Base-by-base conservation (phyloP, 164 flowering plant genomes). In the Umbilicus rupestris region DNA sequence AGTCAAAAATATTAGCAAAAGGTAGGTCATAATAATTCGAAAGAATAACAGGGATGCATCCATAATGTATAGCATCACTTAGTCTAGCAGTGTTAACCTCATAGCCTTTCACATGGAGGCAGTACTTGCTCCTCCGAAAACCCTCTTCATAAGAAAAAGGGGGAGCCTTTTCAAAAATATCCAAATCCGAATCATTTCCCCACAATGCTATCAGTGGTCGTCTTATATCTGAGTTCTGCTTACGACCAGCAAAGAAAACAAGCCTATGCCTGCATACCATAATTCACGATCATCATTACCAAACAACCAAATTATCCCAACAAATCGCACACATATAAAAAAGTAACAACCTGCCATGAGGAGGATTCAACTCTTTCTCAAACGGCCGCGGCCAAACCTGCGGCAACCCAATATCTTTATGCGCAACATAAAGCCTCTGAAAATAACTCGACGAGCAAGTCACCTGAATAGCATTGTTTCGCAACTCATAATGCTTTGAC, bases 81-180 rank as follows among this genome's bases (percentile, higher is more conserved):
- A 85, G 70, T 70, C 86, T 75, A 0, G 89, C 84, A 0, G 89
- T 80, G 73, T 85, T 85, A 30, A 82, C 89, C 66, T 85, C 86
- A 52, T 79, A 85, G 20, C 89, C 89, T 73, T 80, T 85, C n/a
- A 80, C 74, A 50, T 80, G 85, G 71, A 83, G 78, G 73, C 82
- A 83, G 66, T 74, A 85, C 33, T 74, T 82, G 77, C 78, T 81
- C 68, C 68, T 73, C 76, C 73, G 71, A 66, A 78, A 78, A 35
- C 80, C 82, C 46, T 82, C 80, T 44, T 76, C 81, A 26, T 80
- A 78, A 19, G 82, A 70, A 68, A 66, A 77, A 31, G 81, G 46
- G 22, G 73, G 69, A 39, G 44, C 69, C 10, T 67, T 68, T 11
- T 75, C 42, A 68, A 72, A 80, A n/a, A 80, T 64, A 46, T 78